Evolutionary conservation across 345 rosid genomes (phyloP).

Genomic region (Acer saccharum): DNA sequence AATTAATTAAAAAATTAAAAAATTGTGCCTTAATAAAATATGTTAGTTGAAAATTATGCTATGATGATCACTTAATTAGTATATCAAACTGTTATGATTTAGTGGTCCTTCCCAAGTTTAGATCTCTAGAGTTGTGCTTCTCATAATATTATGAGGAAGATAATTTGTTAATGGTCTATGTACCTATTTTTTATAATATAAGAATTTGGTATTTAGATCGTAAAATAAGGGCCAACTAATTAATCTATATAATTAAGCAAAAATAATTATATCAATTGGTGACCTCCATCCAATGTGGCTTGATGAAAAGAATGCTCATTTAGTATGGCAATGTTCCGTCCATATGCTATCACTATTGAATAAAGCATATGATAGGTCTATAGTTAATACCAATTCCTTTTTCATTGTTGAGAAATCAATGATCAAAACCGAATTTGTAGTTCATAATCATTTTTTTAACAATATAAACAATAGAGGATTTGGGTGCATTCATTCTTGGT

Average conservation of each 20-base stretch:
- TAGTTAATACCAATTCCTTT: too few species aligned
- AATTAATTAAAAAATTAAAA: slow-evolving; percentile 10
- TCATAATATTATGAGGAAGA: neutral
- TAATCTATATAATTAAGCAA: neutral
- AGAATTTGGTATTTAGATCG: neutral
- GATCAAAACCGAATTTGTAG: too few species aligned
- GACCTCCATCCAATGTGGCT: too few species aligned
- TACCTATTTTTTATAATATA: neutral
- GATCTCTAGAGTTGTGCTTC: slow-evolving; percentile 1
- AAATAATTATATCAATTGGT: neutral
- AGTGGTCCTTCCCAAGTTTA: slow-evolving; percentile 46
- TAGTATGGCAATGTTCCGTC: too few species aligned
- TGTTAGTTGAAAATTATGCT: neutral
- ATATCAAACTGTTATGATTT: slow-evolving; percentile 60
- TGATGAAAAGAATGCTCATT: too few species aligned
- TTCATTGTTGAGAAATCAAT: too few species aligned
- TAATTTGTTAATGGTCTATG: neutral
- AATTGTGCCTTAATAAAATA: slow-evolving; percentile 6
- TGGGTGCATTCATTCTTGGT: too few species aligned
- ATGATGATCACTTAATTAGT: slow-evolving; percentile 44
- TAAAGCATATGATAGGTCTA: too few species aligned
- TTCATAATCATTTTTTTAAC: too few species aligned
- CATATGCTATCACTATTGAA: too few species aligned
- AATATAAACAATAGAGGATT: too few species aligned
- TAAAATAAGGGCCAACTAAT: neutral